phyloP scores from a whole-genome alignment of 352 stramenopile species.

The Globisporangium paddicum region DNA sequence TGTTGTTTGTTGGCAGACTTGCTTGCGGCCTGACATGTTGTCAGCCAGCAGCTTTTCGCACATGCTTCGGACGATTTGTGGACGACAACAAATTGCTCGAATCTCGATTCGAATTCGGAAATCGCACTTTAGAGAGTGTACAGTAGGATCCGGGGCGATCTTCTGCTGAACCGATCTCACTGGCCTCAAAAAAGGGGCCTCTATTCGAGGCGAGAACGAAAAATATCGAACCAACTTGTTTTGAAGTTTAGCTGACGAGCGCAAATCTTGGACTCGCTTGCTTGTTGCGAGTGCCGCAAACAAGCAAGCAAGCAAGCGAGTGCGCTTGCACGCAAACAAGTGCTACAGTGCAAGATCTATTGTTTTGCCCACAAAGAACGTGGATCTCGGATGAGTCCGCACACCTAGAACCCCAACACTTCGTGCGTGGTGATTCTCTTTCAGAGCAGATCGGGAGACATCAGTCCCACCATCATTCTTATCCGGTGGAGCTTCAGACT shows the following conservation, averaged over 20 bases:
- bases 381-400: too few relatives aligned
- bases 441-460: background rate
- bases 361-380: too few relatives aligned
- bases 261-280: too few relatives aligned
- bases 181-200: constrained; percentile 5
- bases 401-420: too few relatives aligned
- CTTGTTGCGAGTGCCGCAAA: too few relatives aligned
- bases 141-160: background rate
- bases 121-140: background rate
- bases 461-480: constrained; percentile 7
- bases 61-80: background rate
- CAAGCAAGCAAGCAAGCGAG: too few relatives aligned
- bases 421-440: background rate
- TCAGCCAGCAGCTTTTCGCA: background rate
- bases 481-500: background rate
- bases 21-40: too few relatives aligned
- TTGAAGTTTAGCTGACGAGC: too few relatives aligned
- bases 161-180: constrained; percentile 17
- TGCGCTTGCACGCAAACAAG: background rate
- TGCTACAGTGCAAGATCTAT: too few relatives aligned
- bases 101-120: background rate
- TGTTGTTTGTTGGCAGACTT: too few relatives aligned
- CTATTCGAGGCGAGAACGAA: constrained; percentile 1
- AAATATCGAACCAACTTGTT: too few relatives aligned
- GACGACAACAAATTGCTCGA: background rate